These are phyloP conservation scores for Fraxinus greggii DNA, from an alignment of 305 asterid genomes.

Conservation along the genomic window DNA sequence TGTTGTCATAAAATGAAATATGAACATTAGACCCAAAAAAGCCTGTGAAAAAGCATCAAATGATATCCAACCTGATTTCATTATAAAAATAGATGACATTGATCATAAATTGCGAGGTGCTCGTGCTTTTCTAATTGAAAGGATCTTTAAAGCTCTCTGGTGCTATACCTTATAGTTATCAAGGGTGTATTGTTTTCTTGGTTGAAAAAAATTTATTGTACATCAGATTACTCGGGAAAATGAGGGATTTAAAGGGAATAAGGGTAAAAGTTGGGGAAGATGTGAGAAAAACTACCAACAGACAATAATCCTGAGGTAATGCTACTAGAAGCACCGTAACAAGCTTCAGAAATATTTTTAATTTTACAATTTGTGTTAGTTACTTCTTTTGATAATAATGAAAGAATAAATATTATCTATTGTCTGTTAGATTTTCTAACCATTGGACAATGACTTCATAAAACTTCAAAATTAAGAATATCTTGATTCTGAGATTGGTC, in stretches of 20 bases:
- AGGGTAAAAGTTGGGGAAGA: not conserved
- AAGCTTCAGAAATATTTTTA: not conserved
- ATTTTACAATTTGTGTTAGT: not conserved
- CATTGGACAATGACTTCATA: not conserved
- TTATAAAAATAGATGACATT: not conserved
- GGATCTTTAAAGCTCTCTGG: not conserved
- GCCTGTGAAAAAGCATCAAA: conserved; percentile 2
- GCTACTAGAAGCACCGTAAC: not conserved
- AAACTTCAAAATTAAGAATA: not conserved
- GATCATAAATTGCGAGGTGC: not conserved
- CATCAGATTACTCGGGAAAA: not conserved
- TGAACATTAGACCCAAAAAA: not conserved
- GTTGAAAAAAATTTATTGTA: not conserved
- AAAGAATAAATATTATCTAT: not conserved
- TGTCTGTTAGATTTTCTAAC: not conserved
- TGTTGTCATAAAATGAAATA: not conserved
- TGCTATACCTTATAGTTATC: not conserved
- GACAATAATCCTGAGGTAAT: not conserved
- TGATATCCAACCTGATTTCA: not conserved
- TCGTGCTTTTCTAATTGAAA: not conserved
- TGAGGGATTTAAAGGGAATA: not conserved
- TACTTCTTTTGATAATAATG: not conserved
- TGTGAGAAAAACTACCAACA: not conserved
- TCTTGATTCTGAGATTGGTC: not conserved
- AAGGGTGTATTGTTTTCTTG: not conserved